Base-by-base conservation (phyloP, 805 yeast species). In the Ogataea allantospora region DNA sequence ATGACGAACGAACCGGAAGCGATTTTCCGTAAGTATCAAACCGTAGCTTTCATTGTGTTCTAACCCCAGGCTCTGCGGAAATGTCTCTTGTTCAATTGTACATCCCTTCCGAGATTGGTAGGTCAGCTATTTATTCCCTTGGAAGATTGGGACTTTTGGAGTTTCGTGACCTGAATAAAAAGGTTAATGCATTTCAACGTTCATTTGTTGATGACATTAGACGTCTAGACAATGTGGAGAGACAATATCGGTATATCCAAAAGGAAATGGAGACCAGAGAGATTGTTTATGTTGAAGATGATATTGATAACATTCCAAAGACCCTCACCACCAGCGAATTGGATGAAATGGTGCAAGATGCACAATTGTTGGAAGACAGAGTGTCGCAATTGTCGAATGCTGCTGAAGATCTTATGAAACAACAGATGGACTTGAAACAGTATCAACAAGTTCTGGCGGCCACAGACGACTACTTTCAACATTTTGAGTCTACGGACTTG, bases 81-180 rank as follows among this genome's bases (percentile, higher is more conserved):
- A 95, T 93, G 98, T 78, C 95, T 34, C 75, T 89, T 58, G 80
- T 91, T 39, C 96, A 93, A 67, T 69, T 93, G 54, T 91, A 87
- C 62, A 80, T 93, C 43, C 95, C 98, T 12, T 80, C 87, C 22
- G 99, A 93, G 65, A 80, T 86, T 33, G 75, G 95, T 12, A 72
- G 97, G 50, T 95, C 88, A 48, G 77, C 88, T 5, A 80, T 88
- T 13, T 78, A 86, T 51, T 75, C 88, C n/a, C 67, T 93, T 26
- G 99, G 99, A 6, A 83, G 86, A 46, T 68, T 86, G 53, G 95
- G 95, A 23, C 66, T 80, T 41, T 74, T 95, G 26, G 96, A 95
- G 59, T 88, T 93, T 61, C 71, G 96, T 36, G 99, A 93, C 63
- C 70, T 88, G 60, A 93, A 93, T 65, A 69, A 81, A 35, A 80